A percentile compares a stretch with the other conserved stretches of the same genome.
These are phyloP conservation scores for Vickermania spadyakhi DNA, from an alignment of 208 protist genomes.

Conservation along the genomic window DNA sequence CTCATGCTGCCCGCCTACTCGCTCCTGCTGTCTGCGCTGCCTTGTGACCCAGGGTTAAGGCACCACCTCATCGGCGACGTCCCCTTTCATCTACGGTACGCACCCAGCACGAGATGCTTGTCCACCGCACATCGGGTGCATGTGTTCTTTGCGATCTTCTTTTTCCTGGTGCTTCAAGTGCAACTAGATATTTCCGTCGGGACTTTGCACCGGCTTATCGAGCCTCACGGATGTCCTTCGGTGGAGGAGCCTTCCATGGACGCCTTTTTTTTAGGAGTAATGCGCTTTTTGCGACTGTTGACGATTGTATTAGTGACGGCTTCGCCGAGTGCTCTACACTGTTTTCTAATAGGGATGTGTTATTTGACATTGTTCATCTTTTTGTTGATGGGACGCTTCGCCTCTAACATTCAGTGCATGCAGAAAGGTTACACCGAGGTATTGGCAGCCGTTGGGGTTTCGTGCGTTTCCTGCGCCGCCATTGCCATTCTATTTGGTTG, in stretches of 20 bases:
- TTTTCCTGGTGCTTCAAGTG: neutral
- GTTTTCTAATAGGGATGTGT: neutral
- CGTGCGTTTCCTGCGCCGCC: neutral
- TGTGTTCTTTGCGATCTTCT: neutral
- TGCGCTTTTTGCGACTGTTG: neutral
- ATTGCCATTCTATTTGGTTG: neutral
- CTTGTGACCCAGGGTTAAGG: conserved; percentile 12
- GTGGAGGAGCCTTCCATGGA: neutral
- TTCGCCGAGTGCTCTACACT: neutral
- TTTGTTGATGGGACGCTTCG: neutral
- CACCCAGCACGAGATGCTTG: neutral
- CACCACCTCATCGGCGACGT: neutral
- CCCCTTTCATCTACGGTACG: conserved; percentile 3
- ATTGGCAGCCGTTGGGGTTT: neutral
- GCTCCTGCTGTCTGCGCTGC: conserved; percentile 2
- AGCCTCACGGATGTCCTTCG: neutral
- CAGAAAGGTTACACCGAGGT: neutral
- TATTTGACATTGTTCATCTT: neutral
- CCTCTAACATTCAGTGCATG: neutral
- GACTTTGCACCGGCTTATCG: neutral
- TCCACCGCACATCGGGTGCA: neutral
- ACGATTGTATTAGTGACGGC: neutral
- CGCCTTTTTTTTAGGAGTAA: neutral
- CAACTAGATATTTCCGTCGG: neutral
- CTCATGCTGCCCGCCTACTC: conserved; percentile 8